Conservation (phyloP, 371 early-diverging fungal species). For the Actinomucor elegans region DNA sequence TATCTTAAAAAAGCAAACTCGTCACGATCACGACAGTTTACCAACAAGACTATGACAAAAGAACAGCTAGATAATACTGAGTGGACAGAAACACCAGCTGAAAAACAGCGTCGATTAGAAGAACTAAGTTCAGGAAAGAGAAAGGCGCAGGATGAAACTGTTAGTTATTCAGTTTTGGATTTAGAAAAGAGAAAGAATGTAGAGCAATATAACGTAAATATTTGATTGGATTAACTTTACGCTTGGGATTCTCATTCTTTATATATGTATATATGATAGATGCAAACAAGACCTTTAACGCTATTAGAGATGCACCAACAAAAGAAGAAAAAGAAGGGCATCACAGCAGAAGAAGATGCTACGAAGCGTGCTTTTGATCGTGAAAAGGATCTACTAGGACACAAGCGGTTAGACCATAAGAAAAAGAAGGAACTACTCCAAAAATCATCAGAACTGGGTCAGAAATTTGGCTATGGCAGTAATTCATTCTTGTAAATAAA, state of each 20-base stretch:
- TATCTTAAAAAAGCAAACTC: conserved; percentile 41
- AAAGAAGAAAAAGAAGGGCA: conserved; percentile 10
- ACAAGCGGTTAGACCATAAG: conserved; percentile 42
- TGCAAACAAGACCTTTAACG: conserved; percentile 39
- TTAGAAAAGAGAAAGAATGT: conserved; percentile 16
- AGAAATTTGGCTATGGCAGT: conserved; percentile 51
- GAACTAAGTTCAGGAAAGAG: conserved; percentile 15
- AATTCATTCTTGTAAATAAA: conserved; percentile 41
- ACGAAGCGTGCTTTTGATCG: conserved; percentile 55
- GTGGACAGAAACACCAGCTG: conserved; percentile 69
- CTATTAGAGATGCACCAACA: conserved; percentile 54
- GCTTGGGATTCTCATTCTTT: too few species aligned
- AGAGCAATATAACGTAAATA: conserved; percentile 31
- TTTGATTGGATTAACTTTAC: background rate
- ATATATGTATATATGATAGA: conserved; percentile 13
- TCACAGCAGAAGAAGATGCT: conserved; percentile 39
- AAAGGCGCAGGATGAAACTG: conserved; percentile 13
- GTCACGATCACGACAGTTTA: conserved; percentile 35
- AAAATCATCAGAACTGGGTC: conserved; percentile 40
- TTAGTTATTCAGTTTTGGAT: conserved; percentile 11
- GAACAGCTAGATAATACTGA: conserved; percentile 43
- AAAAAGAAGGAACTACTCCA: conserved; percentile 50
- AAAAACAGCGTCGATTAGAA: conserved; percentile 42
- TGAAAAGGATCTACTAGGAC: conserved; percentile 54
- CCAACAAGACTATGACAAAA: conserved; percentile 19